These are phyloP conservation scores for Parathielavia appendiculata DNA, from an alignment of 495 filamentous ascomycete genomes.

Conservation along the genomic window DNA sequence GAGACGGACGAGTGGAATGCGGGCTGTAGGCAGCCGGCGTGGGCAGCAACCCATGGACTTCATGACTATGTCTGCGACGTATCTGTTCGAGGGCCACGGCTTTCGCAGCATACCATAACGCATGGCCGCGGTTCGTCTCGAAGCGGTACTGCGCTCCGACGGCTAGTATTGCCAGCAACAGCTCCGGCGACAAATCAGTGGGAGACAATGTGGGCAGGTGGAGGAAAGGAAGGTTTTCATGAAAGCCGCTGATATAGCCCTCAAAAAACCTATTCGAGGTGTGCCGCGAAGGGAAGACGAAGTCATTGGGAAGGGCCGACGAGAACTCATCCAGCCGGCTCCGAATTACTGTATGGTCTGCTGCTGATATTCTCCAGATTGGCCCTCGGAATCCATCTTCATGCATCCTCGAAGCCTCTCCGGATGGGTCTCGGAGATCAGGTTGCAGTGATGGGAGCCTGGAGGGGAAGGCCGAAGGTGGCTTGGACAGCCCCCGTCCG, in stretches of 20 bases:
- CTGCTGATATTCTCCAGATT: conserved; percentile 61
- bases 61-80: conserved; percentile 47
- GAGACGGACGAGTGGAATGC: conserved; percentile 47
- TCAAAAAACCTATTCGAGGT: conserved; percentile 61
- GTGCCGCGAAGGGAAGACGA: conserved; percentile 59
- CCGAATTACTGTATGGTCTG: conserved; percentile 58
- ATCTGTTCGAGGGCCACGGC: conserved; percentile 51
- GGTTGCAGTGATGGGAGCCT: conserved; percentile 63
- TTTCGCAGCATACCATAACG: conserved; percentile 63
- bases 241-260: conserved; percentile 62
- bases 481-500: conserved; percentile 41
- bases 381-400: conserved; percentile 41
- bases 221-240: conserved; percentile 64
- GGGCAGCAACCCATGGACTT: conserved; percentile 46
- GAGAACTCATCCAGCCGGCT: conserved; percentile 62
- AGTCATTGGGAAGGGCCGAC: conserved; percentile 59
- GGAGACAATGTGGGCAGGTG: conserved; percentile 59
- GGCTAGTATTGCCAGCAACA: conserved; percentile 59
- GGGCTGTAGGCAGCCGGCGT: conserved; percentile 48
- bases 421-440: conserved; percentile 55
- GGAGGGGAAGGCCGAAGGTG: conserved; percentile 63
- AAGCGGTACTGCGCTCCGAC: conserved; percentile 67
- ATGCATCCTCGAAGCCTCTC: conserved; percentile 38
- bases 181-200: conserved; percentile 50
- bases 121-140: conserved; percentile 60